A percentile compares a stretch with the other conserved stretches of the same genome.
Conservation (phyloP, 2,329 filamentous ascomycete species). For the Cladosporium velox region DNA sequence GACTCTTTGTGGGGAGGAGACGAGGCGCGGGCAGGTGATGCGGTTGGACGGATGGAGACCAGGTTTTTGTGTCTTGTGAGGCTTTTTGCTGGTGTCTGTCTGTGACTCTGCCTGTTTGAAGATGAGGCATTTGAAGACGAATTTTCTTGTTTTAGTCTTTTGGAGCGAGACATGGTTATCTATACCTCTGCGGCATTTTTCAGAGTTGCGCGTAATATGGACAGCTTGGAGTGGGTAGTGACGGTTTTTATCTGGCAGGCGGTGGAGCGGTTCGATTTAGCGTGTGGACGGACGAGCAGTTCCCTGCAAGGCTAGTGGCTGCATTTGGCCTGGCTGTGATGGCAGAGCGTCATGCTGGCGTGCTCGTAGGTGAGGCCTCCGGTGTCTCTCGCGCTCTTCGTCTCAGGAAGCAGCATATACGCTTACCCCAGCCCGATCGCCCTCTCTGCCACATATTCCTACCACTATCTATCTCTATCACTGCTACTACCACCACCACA, state of each 20-base stretch:
- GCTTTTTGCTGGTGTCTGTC: background rate
- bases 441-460: background rate
- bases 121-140: background rate
- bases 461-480: background rate
- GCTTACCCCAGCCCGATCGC: constrained; percentile 4
- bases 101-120: background rate
- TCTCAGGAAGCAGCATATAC: background rate
- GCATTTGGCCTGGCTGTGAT: too few species aligned
- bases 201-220: constrained; percentile 6
- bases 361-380: background rate
- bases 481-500: background rate
- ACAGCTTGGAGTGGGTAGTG: background rate
- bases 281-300: background rate
- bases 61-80: background rate
- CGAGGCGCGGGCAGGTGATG: constrained; percentile 12
- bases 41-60: too few species aligned
- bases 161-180: background rate
- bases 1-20: constrained; percentile 7
- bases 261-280: constrained; percentile 1
- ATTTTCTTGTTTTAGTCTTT: background rate
- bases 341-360: too few species aligned
- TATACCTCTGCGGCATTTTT: background rate
- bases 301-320: background rate
- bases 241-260: background rate
- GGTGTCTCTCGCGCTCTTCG: background rate